Evolutionary conservation across 1,284 basidiomycete genomes (phyloP).

Genomic region (Puccinia horiana): DNA sequence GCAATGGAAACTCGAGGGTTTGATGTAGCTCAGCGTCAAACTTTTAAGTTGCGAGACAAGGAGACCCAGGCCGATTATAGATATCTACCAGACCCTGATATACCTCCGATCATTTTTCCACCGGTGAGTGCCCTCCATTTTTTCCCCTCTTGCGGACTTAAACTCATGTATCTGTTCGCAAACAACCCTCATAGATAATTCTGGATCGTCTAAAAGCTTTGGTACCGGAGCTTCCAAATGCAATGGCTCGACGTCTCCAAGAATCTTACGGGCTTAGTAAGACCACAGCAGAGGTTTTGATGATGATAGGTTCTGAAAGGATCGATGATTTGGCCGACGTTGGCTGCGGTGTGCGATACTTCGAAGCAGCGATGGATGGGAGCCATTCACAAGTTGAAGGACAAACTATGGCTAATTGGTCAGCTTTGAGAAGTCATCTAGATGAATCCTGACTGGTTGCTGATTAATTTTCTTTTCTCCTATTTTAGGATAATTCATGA

Average conservation of each 20-base stretch:
- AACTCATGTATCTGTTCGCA: not conserved
- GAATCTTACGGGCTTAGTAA: slow-evolving; percentile 65
- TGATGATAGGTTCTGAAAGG: slow-evolving; percentile 68
- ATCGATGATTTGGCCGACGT: slow-evolving; percentile 63
- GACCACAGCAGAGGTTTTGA: slow-evolving; percentile 72
- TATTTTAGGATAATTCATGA: slow-evolving; percentile 77
- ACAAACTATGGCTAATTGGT: slow-evolving; percentile 44
- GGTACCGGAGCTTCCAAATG: slow-evolving; percentile 78
- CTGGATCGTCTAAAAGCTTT: slow-evolving; percentile 64
- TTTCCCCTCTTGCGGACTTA: not conserved
- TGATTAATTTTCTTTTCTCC: not conserved
- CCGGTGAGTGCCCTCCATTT: slow-evolving; percentile 41
- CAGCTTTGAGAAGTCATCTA: not conserved
- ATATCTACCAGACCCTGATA: slow-evolving; percentile 96
- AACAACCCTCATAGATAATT: slow-evolving; percentile 57
- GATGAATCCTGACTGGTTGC: not conserved
- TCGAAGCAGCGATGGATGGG: slow-evolving; percentile 36
- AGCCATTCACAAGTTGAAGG: not conserved
- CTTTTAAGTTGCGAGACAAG: slow-evolving; percentile 80
- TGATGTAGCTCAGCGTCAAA: slow-evolving; percentile 77
- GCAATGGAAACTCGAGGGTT: slow-evolving; percentile 88
- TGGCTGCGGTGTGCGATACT: slow-evolving; percentile 58
- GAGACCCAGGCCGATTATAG: slow-evolving; percentile 94
- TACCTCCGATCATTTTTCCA: slow-evolving; percentile 72
- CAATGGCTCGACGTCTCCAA: slow-evolving; percentile 67